These are phyloP conservation scores for Tremellales sp. DNA, from an alignment of 1,284 basidiomycete genomes.

Conservation along the genomic window DNA sequence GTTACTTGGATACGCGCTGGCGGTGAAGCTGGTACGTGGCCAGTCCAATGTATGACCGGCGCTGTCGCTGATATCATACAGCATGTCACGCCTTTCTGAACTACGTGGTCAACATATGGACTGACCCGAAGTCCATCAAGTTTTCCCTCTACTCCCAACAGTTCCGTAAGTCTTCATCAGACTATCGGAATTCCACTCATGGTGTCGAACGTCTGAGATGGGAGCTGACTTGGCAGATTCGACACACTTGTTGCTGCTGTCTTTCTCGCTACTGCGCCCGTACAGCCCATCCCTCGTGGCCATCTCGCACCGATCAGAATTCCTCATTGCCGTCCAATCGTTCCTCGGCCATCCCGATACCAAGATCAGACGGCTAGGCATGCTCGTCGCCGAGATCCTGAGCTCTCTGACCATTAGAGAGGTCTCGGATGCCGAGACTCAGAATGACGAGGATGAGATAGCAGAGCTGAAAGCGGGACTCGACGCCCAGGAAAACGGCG, in stretches of 20 bases:
- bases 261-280: constrained; percentile 58
- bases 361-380: constrained; percentile 78
- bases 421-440: constrained; percentile 4
- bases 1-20: too few species aligned
- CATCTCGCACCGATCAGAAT: constrained; percentile 54
- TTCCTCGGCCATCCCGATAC: constrained; percentile 77
- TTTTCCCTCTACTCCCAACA: constrained; percentile 42
- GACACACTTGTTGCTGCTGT: constrained; percentile 65
- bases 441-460: constrained; percentile 27
- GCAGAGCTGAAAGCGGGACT: constrained; percentile 40
- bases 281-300: constrained; percentile 49
- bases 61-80: too few species aligned
- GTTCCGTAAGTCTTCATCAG: constrained; percentile 33
- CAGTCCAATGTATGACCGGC: too few species aligned
- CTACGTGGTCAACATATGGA: constrained; percentile 39
- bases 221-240: constrained; percentile 54
- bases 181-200: background rate
- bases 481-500: constrained; percentile 30
- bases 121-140: constrained; percentile 46
- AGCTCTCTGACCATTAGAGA: constrained; percentile 35
- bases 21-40: too few species aligned
- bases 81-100: too few species aligned
- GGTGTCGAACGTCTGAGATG: background rate
- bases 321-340: constrained; percentile 67
- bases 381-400: constrained; percentile 80